Conservation (phyloP, 2,329 filamentous ascomycete genomes). For the Fusarium albidum region DNA sequence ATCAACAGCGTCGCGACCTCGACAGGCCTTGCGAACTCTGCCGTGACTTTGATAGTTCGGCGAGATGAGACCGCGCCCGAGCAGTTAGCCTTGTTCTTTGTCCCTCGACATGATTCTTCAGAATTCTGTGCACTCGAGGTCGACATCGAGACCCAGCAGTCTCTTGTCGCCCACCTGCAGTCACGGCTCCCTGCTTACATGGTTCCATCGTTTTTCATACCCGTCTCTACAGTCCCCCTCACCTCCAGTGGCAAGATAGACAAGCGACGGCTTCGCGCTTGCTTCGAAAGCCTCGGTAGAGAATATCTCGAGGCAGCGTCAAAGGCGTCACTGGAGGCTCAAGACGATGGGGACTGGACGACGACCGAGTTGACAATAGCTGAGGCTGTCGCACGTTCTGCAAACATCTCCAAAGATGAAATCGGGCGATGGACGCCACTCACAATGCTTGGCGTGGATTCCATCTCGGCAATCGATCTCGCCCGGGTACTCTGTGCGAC, state of each 20-base stretch:
- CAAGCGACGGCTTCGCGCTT: conserved; percentile 57
- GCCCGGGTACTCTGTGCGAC: conserved; percentile 62
- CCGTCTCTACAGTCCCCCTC: conserved; percentile 73
- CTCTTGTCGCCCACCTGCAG: conserved; percentile 63
- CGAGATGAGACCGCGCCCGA: conserved; percentile 50
- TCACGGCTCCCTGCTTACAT: conserved; percentile 75
- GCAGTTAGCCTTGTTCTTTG: conserved; percentile 75
- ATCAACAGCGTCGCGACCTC: conserved; percentile 71
- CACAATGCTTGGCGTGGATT: conserved; percentile 82
- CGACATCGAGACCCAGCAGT: conserved; percentile 45
- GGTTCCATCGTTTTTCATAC: conserved; percentile 78
- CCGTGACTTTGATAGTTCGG: conserved; percentile 67
- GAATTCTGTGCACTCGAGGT: conserved; percentile 50
- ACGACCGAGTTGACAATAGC: conserved; percentile 65
- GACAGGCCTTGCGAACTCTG: conserved; percentile 63
- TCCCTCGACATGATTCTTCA: conserved; percentile 48
- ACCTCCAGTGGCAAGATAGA: conserved; percentile 81
- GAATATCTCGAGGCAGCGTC: conserved; percentile 52
- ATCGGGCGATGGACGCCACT: conserved; percentile 76
- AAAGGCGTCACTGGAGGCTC: conserved; percentile 36
- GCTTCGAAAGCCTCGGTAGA: conserved; percentile 56
- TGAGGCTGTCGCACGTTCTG: conserved; percentile 58
- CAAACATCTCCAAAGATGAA: conserved; percentile 52
- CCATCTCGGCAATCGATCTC: conserved; percentile 79
- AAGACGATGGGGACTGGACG: conserved; percentile 56